Evolutionary conservation across 495 filamentous ascomycete species (phyloP), one percentile per base, ranked within the genome.

Genomic region (Daldinia grandis): DNA sequence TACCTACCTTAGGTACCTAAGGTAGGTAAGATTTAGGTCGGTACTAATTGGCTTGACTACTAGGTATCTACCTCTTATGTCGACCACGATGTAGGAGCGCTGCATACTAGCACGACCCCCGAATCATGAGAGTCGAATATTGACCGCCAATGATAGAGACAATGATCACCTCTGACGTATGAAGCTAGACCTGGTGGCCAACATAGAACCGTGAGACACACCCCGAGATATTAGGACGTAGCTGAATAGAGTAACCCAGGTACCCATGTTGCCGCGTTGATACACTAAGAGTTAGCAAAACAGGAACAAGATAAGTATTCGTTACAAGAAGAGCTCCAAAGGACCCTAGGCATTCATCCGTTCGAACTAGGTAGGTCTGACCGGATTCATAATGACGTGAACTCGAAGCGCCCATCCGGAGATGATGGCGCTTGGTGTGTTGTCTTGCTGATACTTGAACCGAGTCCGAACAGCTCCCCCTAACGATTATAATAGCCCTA

Each of bases 111-210:
- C 6, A 24, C 4, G 17, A 19, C 7, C 17, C 42, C 9, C 3
- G 42, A 4, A 8, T 12, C 4, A 47, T 47, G 17, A 19, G 42
- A 24, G 42, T 47, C 24, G 42, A 47, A 24, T 47, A 12, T 47
- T 21, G 9, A 10, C 42, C 42, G 17, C 42, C 10, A 21, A 47
- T 47, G 42, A 5, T 57, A 30, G 21, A 35, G 59, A 62, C 25
- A 19, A 28, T 59, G 42, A 21, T 31, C 15, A 6, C 44, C 57
- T 59, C 57, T 59, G 61, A 66, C 47, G 42, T 57, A 63, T 47
- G 33, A 47, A 62, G 50, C 28, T 57, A 56, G 19, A 17, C 15
- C 17, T 56, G 21, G 44, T 64, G 35, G 58, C 21, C 31, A 30
- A 49, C 5, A 60, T 38, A 7, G 2, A n/a, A 15, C 35, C 19